Conservation (phyloP, 169 alveolate genomes). For the Plasmodium gallinaceum region DNA sequence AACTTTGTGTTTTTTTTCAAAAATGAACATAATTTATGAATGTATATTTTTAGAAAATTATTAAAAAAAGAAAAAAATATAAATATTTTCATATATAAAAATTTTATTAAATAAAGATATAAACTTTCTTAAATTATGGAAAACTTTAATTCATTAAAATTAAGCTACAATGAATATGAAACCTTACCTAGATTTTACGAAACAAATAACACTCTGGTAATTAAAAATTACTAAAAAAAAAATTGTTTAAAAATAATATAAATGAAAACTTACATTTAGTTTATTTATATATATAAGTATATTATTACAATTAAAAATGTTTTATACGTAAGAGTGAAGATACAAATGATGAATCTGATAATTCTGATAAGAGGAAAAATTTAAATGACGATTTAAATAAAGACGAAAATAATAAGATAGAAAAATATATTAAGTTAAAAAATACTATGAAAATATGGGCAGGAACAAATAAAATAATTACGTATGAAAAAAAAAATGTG, state of each 20-base stretch:
- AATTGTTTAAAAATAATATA: background rate
- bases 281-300: background rate
- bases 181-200: conserved; percentile 22
- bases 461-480: conserved; percentile 61
- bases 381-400: conserved; percentile 36
- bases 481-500: conserved; percentile 36
- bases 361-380: conserved; percentile 49
- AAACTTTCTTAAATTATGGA: conserved; percentile 1
- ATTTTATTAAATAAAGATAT: background rate
- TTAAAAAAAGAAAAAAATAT: too few species aligned
- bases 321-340: conserved; percentile 39
- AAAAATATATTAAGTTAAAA: conserved; percentile 50
- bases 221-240: conserved; percentile 9
- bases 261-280: background rate
- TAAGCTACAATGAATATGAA: conserved; percentile 63
- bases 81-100: background rate
- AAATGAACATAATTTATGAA: too few species aligned
- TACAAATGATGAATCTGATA: conserved; percentile 47
- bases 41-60: too few species aligned
- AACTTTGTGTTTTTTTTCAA: too few species aligned
- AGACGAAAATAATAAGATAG: conserved; percentile 30
- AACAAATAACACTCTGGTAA: conserved; percentile 62
- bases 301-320: background rate
- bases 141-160: conserved; percentile 30
- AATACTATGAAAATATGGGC: conserved; percentile 66